Evolutionary conservation across 179 eudicot genomes (phyloP), one percentile per base, ranked within the genome.

Genomic region (Drosera spatulata): DNA sequence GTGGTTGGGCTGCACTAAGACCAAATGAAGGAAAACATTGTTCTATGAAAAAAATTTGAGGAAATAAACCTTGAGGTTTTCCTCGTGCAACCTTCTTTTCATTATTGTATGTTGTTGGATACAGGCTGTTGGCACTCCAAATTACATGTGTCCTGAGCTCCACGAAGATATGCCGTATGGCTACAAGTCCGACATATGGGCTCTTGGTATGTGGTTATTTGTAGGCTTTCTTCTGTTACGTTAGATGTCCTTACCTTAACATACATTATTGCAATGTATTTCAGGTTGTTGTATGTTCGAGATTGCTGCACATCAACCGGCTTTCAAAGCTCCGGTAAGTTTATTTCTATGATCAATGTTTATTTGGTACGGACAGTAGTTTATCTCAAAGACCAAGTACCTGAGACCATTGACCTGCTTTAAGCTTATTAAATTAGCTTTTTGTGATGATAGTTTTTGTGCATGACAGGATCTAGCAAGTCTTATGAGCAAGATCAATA

Each of bases 161-260:
- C 87, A 88, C 46, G 82, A 81, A 56, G 79, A 82, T 77, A 79
- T 82, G 56, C 96, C 98, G 39, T 91, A 84, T 55, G 91, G 96
- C 61, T 93, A 93, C 78, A 93, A 93, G 74, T 93, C 99, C 45
- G 99, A 93, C 65, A 93, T 93, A 62, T 93, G 99, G 99, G 84
- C 96, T 9, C 87, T 91, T 63, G 96, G 97, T 88, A 76, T 78
- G 81, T 41, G 33, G 60, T 46, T 37, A 48, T 47, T 53, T 63
- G 8, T 4, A 55, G 2, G 39, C 42, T 42, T 55, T 41, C 42
- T 41, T 8, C 39, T 61, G 50, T 41, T 12, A 48, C 45, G 33
- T 63, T 3, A 14, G 53, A 39, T 47, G 41, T 56, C 53, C 4
- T 58, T 40, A 3, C 5, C 39, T 50, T 5, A 22, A 1, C 10